Evolutionary conservation across 306 rosid species (phyloP).

Genomic region (apple (Malus domestica)): DNA sequence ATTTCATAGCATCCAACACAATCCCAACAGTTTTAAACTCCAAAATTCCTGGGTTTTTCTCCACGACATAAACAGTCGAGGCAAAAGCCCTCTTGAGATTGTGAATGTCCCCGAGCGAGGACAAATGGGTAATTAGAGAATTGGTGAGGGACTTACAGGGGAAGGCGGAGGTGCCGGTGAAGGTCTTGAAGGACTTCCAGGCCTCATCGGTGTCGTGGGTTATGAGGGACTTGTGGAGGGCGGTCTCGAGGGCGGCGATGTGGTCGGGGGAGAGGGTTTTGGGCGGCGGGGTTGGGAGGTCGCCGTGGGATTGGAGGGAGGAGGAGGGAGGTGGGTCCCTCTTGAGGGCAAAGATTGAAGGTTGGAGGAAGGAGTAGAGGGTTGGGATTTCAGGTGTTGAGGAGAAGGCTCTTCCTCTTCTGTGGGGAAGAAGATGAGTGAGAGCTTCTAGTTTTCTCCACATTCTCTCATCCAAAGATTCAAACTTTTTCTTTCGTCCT

Average conservation of each 20-base stretch:
- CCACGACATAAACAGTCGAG: constrained; percentile 46
- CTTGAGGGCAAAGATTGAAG: constrained; percentile 56
- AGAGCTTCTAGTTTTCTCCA: constrained; percentile 22
- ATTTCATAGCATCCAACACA: constrained; percentile 50
- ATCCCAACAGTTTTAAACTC: constrained; percentile 38
- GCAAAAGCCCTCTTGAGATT: constrained; percentile 85
- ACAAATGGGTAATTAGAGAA: constrained; percentile 54
- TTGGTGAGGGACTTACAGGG: constrained; percentile 75
- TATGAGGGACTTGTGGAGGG: constrained; percentile 62
- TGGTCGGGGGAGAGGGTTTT: constrained; percentile 33
- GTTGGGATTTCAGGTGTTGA: constrained; percentile 43
- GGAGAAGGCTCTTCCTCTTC: constrained; percentile 45
- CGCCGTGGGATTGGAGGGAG: constrained; percentile 13
- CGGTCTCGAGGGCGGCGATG: constrained; percentile 35
- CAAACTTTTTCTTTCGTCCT: neutral
- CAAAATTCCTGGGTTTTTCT: constrained; percentile 47
- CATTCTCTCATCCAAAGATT: constrained; percentile 27
- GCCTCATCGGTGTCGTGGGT: constrained; percentile 59
- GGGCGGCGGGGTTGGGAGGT: constrained; percentile 33
- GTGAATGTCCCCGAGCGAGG: constrained; percentile 57
- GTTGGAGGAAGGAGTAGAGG: constrained; percentile 88
- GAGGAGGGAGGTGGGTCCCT: constrained; percentile 22
- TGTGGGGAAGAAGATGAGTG: constrained; percentile 23
- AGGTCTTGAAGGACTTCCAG: constrained; percentile 81
- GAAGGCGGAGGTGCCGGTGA: constrained; percentile 53